Evolutionary conservation across 495 filamentous ascomycete species (phyloP), one percentile per base, ranked within the genome.

Genomic region (Podospora fimiseda): DNA sequence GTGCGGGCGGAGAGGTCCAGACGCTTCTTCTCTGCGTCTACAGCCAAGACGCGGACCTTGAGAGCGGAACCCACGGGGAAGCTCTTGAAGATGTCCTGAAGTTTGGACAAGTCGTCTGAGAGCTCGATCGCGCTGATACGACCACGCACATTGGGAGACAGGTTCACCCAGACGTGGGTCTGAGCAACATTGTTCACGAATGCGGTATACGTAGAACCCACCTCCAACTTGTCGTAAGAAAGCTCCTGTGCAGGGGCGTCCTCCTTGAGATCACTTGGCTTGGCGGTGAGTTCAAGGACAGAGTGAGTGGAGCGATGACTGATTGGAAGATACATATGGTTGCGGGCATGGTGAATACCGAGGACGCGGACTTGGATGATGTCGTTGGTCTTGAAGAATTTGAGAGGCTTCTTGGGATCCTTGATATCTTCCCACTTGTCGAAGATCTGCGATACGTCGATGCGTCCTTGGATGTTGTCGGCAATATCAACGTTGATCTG

Each of bases 401-500:
- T 74, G 38, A 96, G 70, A 1, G 93, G 93, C 43, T 80, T 71
- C 65, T 91, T 95, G 36, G 80, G 81, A 53, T 95, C 83, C 49
- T 81, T 76, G 62, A 98, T 89, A 27, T 89, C 84, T 24, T 93
- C 87, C 84, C 86, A 95, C 2, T 75, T 75, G 64, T 96, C 88
- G 62, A 90, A 98, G 30, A 90, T 62, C 60, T 96, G 89, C 9
- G 92, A 93, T 0, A 92, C 79, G 62, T 95, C 90, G 43, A 98
- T 83, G 18, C 93, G 87, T 18, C 92, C 93, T 65, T 92, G 88
- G 33, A 96, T 75, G 60, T 90, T 90, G 61, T 95, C 89, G 39
- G 89, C 89, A 51, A 97, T 76, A 53, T 85, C 81, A 16, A 97
- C 89, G 59, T 96, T 96, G 48, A 98, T 70, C 62, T 97, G 93